Base-by-base conservation (phyloP, 306 rosid species). In the Calophaca sinica region DNA sequence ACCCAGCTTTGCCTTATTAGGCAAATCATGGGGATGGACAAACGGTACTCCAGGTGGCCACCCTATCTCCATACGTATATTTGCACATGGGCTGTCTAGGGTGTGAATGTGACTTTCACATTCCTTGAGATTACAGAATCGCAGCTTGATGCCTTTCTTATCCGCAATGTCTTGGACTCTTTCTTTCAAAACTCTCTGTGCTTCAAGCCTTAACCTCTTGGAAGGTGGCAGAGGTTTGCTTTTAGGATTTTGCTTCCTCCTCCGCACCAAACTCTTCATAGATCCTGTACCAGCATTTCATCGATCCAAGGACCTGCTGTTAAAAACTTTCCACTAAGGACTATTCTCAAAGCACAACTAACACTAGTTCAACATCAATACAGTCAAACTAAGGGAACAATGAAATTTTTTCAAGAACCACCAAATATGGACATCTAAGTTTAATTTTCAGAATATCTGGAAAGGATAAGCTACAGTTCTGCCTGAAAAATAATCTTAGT, bases 271-370 rank as follows among this genome's bases (percentile, higher is more conserved):
- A 55, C 85, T 85, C 87, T 94, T 94, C 87, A 87, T 79, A 62
- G 97, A 87, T 89, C 99, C 99, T 94, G 97, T 92, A 92, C 96
- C 93, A 92, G 96, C 96, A 94, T 90, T 88, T 94, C 97, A 94
- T 89, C 92, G 89, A 94, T 80, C 94, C 96, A 91, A 94, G 86
- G 92, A 84, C 97, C 99, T 92, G 93, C 88, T 76, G 94, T 90
- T 94, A 89, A 89, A 83, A 88, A 86, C 93, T 82, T 87, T 82
- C 81, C 84, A 80, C 97, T 88, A 90, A 89, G 96, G 89, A 76
- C 84, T 80, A 86, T 81, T 80, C 80, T 82, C 60, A 62, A 78
- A 82, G 48, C 68, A 78, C 79, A 82, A 70, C 75, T 66, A 61
- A 67, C 79, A 64, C 80, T 32, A 79, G 55, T 59, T 73, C 75